A percentile compares a stretch with the other conserved stretches of the same genome.
phyloP scores from a whole-genome alignment of 805 yeast species.

The Starmerella cellae region DNA sequence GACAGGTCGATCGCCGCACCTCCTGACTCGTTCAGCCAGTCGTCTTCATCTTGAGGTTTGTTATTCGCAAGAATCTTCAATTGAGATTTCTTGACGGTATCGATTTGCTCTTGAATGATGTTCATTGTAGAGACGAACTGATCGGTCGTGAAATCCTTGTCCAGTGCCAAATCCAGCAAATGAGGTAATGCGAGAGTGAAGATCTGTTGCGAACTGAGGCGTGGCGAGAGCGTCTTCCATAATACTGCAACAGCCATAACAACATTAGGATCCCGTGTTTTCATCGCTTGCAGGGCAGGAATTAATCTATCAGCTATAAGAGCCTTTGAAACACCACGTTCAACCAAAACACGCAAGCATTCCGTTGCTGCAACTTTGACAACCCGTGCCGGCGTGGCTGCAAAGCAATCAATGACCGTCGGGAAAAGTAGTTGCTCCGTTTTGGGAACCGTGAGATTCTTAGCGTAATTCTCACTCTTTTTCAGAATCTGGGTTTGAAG shows the following conservation, averaged over 20 bases:
- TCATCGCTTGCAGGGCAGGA: slow-evolving; percentile 64
- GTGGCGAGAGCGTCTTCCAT: slow-evolving; percentile 26
- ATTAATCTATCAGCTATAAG: slow-evolving; percentile 63
- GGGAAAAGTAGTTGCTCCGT: slow-evolving; percentile 70
- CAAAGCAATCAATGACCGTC: slow-evolving; percentile 53
- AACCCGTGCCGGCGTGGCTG: slow-evolving; percentile 70
- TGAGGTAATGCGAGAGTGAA: slow-evolving; percentile 46
- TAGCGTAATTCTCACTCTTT: slow-evolving; percentile 33
- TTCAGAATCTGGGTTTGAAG: slow-evolving; percentile 43
- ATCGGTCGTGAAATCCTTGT: slow-evolving; percentile 31
- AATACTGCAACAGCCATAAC: slow-evolving; percentile 38
- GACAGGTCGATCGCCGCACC: neutral
- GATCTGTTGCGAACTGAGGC: slow-evolving; percentile 37
- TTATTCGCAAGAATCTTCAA: slow-evolving; percentile 14
- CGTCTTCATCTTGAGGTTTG: slow-evolving; percentile 9
- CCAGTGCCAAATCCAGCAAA: slow-evolving; percentile 38
- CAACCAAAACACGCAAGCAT: slow-evolving; percentile 12
- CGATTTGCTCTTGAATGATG: slow-evolving; percentile 33
- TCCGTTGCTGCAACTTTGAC: slow-evolving; percentile 42
- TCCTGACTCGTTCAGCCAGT: slow-evolving; percentile 10
- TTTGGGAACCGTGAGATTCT: slow-evolving; percentile 48
- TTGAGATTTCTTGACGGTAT: slow-evolving; percentile 35
- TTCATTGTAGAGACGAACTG: slow-evolving; percentile 33
- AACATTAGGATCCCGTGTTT: slow-evolving; percentile 60
- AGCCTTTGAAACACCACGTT: slow-evolving; percentile 43